Evolutionary conservation across 2,329 filamentous ascomycete species (phyloP).

Genomic region (Alternaria angustiovoidea): DNA sequence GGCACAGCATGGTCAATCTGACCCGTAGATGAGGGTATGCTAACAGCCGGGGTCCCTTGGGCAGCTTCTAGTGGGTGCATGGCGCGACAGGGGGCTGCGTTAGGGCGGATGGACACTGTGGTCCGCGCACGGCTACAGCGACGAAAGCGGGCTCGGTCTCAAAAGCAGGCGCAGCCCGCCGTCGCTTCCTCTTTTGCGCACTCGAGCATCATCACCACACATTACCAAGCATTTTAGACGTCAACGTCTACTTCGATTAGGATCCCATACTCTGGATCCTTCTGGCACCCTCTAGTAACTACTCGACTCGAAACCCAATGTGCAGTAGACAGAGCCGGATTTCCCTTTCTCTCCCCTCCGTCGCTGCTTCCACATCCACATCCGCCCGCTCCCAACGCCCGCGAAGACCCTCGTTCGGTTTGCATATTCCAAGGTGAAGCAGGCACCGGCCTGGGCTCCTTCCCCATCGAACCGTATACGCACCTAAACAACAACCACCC

Average conservation of each 20-base stretch:
- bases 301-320: slow-evolving; percentile 40
- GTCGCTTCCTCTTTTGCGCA: slow-evolving; percentile 28
- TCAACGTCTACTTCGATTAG: slow-evolving; percentile 26
- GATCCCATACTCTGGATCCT: slow-evolving; percentile 44
- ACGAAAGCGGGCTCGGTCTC: slow-evolving; percentile 19
- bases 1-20: slow-evolving; percentile 33
- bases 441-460: slow-evolving; percentile 41
- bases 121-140: slow-evolving; percentile 28
- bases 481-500: slow-evolving; percentile 8
- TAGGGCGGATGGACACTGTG: slow-evolving; percentile 17
- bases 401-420: slow-evolving; percentile 36
- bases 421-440: slow-evolving; percentile 47
- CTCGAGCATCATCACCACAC: slow-evolving; percentile 24
- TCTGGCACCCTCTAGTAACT: slow-evolving; percentile 40
- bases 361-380: slow-evolving; percentile 38
- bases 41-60: slow-evolving; percentile 29
- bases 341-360: slow-evolving; percentile 40
- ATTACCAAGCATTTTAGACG: slow-evolving; percentile 43
- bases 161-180: slow-evolving; percentile 32
- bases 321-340: slow-evolving; percentile 45
- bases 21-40: slow-evolving; percentile 42
- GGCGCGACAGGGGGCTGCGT: slow-evolving; percentile 28
- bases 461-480: slow-evolving; percentile 15
- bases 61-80: slow-evolving; percentile 24
- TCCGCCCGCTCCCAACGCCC: slow-evolving; percentile 27